Base-by-base conservation (phyloP, 2,329 filamentous ascomycete genomes). In the Furcasterigmium sp. region DNA sequence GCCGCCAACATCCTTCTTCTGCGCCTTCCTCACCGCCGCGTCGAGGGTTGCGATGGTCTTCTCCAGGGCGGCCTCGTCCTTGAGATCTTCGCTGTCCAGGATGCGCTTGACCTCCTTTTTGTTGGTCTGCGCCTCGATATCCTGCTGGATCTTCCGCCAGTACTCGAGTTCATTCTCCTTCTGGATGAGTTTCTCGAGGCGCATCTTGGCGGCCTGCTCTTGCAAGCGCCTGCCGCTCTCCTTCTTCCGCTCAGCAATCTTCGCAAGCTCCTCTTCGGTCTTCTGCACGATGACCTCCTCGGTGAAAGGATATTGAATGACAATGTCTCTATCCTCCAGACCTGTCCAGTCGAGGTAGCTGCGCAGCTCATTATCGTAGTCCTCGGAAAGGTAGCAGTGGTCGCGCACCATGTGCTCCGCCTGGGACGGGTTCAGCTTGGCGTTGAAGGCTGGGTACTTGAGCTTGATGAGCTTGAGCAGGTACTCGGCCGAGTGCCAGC, bases 91-190 rank as follows among this genome's bases (percentile, higher is more conserved):
- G 13, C 84, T 83, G 56, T 97, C 93, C 1, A 98, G 75, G 15
- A 96, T 73, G 1, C 88, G 82, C 56, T 87, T 86, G 3, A 82
- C 84, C 59, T 97, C 93, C 63, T 97, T 97, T 68, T 97, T 98
- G 36, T 84, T 91, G 19, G 48, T 51, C 53, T 87, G 80, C 19
- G 84, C 81, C 2, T 74, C 76, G 9, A 96, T 72, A 50, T 80
- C 81, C 26, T 71, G 63, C 57, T 94, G 89, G 4, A 98, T 69
- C 46, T 89, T 80, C 59, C 89, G 90, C 72, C 91, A 96, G 64
- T 95, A 96, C 53, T 95, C 91, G 2, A 97, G 70, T 60, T 97
- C 91, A 59, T 95, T 83, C 65, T 98, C 93, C 64, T 98, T 98
- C 58, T 87, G 87, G 61, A 97, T 88, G 37, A 98, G 73, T 56